Percentiles rank a stretch among this genome's conserved stretches.
Evolutionary conservation across 2,329 filamentous ascomycete species (phyloP).

Genomic region (Xylaria sp.): DNA sequence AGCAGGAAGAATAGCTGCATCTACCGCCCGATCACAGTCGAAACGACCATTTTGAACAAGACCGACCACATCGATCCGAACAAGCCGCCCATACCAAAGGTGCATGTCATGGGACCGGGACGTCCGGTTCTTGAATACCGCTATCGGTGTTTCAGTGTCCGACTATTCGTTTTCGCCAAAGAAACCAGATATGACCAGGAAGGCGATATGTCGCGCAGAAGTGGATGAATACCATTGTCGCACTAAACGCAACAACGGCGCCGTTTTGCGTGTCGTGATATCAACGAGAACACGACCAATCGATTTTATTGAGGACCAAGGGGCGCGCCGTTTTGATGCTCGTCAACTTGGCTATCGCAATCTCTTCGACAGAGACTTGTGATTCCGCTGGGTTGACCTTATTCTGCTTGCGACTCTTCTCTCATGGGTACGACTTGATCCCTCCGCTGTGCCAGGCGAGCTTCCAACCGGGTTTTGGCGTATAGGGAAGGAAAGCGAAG

Average conservation of each 20-base stretch:
- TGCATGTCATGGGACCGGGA: not conserved
- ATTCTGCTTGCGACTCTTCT: not conserved
- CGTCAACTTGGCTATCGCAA: not conserved
- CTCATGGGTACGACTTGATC: not conserved
- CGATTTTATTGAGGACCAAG: not conserved
- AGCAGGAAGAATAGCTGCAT: not conserved
- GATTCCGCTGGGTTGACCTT: not conserved
- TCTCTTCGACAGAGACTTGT: not conserved
- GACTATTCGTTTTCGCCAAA: too few species aligned
- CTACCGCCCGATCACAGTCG: not conserved
- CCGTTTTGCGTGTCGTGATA: too few species aligned
- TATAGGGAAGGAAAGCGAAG: not conserved
- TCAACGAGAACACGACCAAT: not conserved
- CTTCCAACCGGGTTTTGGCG: not conserved
- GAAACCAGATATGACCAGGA: too few species aligned
- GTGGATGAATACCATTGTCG: too few species aligned
- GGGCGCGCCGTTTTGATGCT: not conserved
- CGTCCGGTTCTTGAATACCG: not conserved
- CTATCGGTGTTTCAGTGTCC: not conserved
- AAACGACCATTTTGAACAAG: not conserved
- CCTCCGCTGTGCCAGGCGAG: not conserved
- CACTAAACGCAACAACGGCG: too few species aligned
- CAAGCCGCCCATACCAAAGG: not conserved
- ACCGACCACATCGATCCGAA: not conserved
- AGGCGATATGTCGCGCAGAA: too few species aligned